These are phyloP conservation scores for Pythium utonaiense DNA, from an alignment of 352 stramenopile species.

Conservation along the genomic window DNA sequence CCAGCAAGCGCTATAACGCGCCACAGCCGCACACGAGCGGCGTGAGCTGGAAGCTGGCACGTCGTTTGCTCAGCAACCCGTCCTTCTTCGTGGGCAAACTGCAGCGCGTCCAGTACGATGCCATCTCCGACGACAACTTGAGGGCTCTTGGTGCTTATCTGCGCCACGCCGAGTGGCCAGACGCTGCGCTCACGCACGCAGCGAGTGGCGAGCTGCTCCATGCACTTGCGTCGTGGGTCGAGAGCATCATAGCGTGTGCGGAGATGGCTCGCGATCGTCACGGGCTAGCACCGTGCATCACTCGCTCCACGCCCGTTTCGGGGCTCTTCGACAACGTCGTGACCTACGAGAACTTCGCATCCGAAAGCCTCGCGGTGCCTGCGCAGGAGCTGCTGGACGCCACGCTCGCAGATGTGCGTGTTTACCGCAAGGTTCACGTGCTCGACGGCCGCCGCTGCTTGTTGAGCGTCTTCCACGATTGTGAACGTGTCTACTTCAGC, in stretches of 20 bases:
- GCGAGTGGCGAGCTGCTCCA: constrained; percentile 34
- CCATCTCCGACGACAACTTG: constrained; percentile 51
- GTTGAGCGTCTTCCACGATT: constrained; percentile 73
- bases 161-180: constrained; percentile 48
- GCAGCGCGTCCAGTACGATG: constrained; percentile 32
- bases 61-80: constrained; percentile 46
- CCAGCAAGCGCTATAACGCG: constrained; percentile 53
- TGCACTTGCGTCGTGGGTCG: constrained; percentile 49
- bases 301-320: constrained; percentile 38
- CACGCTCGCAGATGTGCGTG: constrained; percentile 53
- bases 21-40: constrained; percentile 40
- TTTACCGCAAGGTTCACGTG: constrained; percentile 50
- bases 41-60: constrained; percentile 69
- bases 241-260: constrained; percentile 38
- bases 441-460: constrained; percentile 49
- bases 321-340: constrained; percentile 70
- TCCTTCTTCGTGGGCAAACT: constrained; percentile 51
- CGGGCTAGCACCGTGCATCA: constrained; percentile 46
- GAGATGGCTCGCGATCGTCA: constrained; percentile 39
- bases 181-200: constrained; percentile 22
- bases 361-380: constrained; percentile 21
- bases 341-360: constrained; percentile 34
- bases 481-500: constrained; percentile 57
- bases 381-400: constrained; percentile 56
- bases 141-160: constrained; percentile 55